Evolutionary conservation across 2,329 filamentous ascomycete genomes (phyloP).

Genomic region (Aspergillus novofumigatus): DNA sequence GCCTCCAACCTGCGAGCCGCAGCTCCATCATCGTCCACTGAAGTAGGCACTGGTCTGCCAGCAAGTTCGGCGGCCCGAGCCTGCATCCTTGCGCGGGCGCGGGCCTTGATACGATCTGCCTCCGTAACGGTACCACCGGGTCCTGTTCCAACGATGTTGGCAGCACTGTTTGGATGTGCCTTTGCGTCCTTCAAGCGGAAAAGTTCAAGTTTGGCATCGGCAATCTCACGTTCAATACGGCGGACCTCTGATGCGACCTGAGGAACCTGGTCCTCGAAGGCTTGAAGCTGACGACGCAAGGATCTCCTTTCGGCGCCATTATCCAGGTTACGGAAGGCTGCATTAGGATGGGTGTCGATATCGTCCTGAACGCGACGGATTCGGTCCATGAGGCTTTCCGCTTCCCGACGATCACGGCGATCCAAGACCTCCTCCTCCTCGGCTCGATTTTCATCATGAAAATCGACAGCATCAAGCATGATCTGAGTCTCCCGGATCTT

Average conservation of each 20-base stretch:
- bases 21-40: conserved; percentile 66
- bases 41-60: conserved; percentile 70
- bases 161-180: conserved; percentile 75
- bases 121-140: conserved; percentile 88
- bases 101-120: conserved; percentile 87
- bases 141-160: conserved; percentile 83
- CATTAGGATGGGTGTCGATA: conserved; percentile 85
- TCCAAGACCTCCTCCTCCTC: conserved; percentile 93
- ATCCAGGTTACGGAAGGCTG: conserved; percentile 64
- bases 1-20: conserved; percentile 84
- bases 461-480: conserved; percentile 91
- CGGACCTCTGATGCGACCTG: conserved; percentile 89
- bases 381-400: conserved; percentile 88
- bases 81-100: conserved; percentile 98
- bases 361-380: conserved; percentile 91
- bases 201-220: conserved; percentile 84
- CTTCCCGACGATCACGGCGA: conserved; percentile 82
- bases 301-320: conserved; percentile 83
- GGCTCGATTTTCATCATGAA: conserved; percentile 81
- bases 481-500: conserved; percentile 92
- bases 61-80: conserved; percentile 89
- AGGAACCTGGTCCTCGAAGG: conserved; percentile 81
- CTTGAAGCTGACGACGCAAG: conserved; percentile 84
- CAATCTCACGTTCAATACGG: conserved; percentile 84
- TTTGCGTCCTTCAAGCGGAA: conserved; percentile 94